phyloP scores from a whole-genome alignment of 2,329 filamentous ascomycete species.

The Apiospora phragmitis region DNA sequence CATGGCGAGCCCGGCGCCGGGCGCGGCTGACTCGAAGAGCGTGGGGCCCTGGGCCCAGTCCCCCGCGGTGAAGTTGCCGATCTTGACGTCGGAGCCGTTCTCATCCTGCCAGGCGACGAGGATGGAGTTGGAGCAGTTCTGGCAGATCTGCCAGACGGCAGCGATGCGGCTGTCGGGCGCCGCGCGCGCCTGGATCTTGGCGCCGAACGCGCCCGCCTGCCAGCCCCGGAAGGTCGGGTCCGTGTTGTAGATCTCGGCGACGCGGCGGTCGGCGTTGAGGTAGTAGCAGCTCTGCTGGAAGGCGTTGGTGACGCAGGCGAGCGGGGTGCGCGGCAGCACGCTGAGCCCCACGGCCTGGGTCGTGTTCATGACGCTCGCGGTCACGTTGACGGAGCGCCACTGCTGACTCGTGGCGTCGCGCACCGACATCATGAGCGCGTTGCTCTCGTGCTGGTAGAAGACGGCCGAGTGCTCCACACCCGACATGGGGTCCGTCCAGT shows the following conservation, averaged over 20 bases:
- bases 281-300: slow-evolving; percentile 18
- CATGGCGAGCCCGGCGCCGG: slow-evolving; percentile 15
- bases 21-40: slow-evolving; percentile 12
- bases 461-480: slow-evolving; percentile 15
- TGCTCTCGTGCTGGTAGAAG: slow-evolving; percentile 16
- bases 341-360: slow-evolving; percentile 9
- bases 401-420: slow-evolving; percentile 12
- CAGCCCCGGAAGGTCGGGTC: slow-evolving; percentile 11
- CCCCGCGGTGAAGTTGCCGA: slow-evolving; percentile 15
- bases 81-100: slow-evolving; percentile 11
- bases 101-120: slow-evolving; percentile 18
- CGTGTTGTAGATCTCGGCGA: slow-evolving; percentile 17
- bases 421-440: slow-evolving; percentile 15
- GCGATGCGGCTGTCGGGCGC: slow-evolving; percentile 13
- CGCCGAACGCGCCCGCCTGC: slow-evolving; percentile 12
- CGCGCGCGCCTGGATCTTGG: slow-evolving; percentile 9
- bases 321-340: slow-evolving; percentile 17
- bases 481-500: slow-evolving; percentile 16
- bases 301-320: slow-evolving; percentile 17
- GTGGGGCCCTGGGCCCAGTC: slow-evolving; percentile 10
- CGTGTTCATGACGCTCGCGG: slow-evolving; percentile 13
- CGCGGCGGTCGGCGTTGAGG: slow-evolving; percentile 10
- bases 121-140: slow-evolving; percentile 18
- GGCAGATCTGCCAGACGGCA: slow-evolving; percentile 18
- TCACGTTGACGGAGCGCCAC: slow-evolving; percentile 15